Evolutionary conservation across 2,329 filamentous ascomycete species (phyloP).

Genomic region (Aspergillus aculeatinus): DNA sequence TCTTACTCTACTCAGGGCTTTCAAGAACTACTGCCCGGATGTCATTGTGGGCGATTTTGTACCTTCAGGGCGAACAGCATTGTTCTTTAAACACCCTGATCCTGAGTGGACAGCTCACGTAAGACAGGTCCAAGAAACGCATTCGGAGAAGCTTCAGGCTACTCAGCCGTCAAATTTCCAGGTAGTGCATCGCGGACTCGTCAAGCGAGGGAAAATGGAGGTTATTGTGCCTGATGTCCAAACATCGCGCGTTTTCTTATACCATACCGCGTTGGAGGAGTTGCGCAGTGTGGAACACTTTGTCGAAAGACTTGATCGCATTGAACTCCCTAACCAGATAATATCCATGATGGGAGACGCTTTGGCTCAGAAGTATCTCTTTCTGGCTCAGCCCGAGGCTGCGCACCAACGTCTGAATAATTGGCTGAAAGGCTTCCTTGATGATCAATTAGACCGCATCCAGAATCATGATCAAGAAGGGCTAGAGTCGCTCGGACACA

Average conservation of each 20-base stretch:
- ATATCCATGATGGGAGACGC: slow-evolving; percentile 74
- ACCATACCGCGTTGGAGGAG: slow-evolving; percentile 64
- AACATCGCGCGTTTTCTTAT: slow-evolving; percentile 70
- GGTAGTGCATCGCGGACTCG: slow-evolving; percentile 56
- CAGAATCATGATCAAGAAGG: slow-evolving; percentile 49
- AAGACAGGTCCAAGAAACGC: slow-evolving; percentile 64
- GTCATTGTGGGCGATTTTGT: slow-evolving; percentile 73
- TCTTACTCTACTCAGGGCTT: slow-evolving; percentile 73
- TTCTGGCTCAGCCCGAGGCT: slow-evolving; percentile 61
- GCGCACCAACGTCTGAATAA: slow-evolving; percentile 42
- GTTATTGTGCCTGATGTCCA: slow-evolving; percentile 66
- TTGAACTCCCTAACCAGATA: slow-evolving; percentile 79
- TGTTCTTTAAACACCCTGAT: slow-evolving; percentile 64
- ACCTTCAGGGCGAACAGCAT: slow-evolving; percentile 36
- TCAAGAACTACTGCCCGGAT: slow-evolving; percentile 87
- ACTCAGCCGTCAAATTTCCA: slow-evolving; percentile 59
- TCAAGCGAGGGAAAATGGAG: slow-evolving; percentile 52
- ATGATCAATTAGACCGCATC: slow-evolving; percentile 36
- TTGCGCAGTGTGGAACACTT: slow-evolving; percentile 70
- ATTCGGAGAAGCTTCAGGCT: slow-evolving; percentile 43
- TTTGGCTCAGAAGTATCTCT: slow-evolving; percentile 71
- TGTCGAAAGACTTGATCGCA: slow-evolving; percentile 70
- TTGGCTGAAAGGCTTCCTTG: slow-evolving; percentile 42
- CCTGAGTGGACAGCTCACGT: slow-evolving; percentile 70
- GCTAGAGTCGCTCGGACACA: slow-evolving; percentile 35